Base-by-base conservation (phyloP, 768 basidiomycete species). In the Hericium coralloides region DNA sequence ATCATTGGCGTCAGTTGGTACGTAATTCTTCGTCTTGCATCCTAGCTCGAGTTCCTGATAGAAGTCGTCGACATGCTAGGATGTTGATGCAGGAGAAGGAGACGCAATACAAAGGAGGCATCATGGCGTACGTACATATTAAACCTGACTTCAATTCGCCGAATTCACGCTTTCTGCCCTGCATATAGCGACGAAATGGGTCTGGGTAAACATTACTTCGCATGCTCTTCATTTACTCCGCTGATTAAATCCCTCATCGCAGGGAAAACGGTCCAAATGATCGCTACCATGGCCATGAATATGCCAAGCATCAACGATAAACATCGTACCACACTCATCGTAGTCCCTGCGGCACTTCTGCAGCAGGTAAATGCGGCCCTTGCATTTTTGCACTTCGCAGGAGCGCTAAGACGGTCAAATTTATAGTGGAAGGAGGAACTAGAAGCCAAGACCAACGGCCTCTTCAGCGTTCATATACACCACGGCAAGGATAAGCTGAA, bases 231-330 rank as follows among this genome's bases (percentile, higher is more conserved):
- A 9, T 31, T 31, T 31, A 31, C 31, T 31, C 10, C 26, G 10
- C 10, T 31, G 31, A 31, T 31, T 12, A 6, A 10, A 5, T 12
- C 12, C 18, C 7, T 15, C 41, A n/a, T 9, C 15, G 7, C 18
- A 43, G 81, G 82, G 3, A 87, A 89, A 71, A 88, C 86, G 8
- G 82, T 89, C 1, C 86, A 89, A 65, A 85, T 86, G 81, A 89
- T 92, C 49, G 89, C 89, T 3, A 81, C 82, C 0, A 89, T 92
- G 81, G 80, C 77, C 18, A 76, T 76, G 65, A 88, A 90, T 63
- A 75, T 75, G 63, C 82, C 87, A 0, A 65, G 65, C 0, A 62
- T 67, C 0, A 72, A 79, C 26, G 79, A 80, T 68, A 74, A 59
- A 20, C 47, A 71, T 55, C 76, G 76, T 49, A 81, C 81, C 0